Evolutionary conservation across 805 yeast species (phyloP), one percentile per base, ranked within the genome.

Genomic region (Cephaloascus fragrans): DNA sequence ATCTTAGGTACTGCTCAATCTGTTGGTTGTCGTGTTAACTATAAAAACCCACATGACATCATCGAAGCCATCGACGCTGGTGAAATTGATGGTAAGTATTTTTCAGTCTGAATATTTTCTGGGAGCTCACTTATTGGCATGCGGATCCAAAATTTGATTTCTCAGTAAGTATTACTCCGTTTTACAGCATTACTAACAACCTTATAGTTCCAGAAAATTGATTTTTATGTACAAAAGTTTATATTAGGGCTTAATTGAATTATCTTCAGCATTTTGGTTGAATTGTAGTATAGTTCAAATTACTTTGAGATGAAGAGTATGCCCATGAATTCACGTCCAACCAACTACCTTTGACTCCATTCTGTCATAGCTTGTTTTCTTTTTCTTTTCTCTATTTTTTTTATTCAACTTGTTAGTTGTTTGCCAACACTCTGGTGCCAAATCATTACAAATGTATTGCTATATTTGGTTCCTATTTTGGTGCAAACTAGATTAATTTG

Each of bases 1-100:
- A 85, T 93, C 66, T 83, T 93, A 68, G 98, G 98, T 73, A 93
- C 98, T 71, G 97, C 97, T 61, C 97, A 90, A 78, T 89, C 97
- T 52, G 94, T 93, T 64, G 98, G 98, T 63, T 89, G 96, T 77
- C 89, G 97, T 76, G 97, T 93, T 67, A 90, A 88, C 73, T 94
- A 89, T 76, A 90, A 93, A 82, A 90, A 90, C 82, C 96, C 98
- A 58, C 97, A 93, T 70, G 97, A 85, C 73, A 83, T 90, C 76
- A 90, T 93, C 64, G 98, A 89, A 59, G 96, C 90, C 70, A 93
- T 93, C 71, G 80, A 90, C 77, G 90, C 83, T 71, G 98, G 98
- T 74, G 96, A 88, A 74, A 82, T 93, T 66, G 97, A 90, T 69
- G 71, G 62, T 57, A 53, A 55, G 68, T 64, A 53, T n/a, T n/a